Evolutionary conservation across 2,329 filamentous ascomycete species (phyloP).

Genomic region (Epichloe coenophiala): DNA sequence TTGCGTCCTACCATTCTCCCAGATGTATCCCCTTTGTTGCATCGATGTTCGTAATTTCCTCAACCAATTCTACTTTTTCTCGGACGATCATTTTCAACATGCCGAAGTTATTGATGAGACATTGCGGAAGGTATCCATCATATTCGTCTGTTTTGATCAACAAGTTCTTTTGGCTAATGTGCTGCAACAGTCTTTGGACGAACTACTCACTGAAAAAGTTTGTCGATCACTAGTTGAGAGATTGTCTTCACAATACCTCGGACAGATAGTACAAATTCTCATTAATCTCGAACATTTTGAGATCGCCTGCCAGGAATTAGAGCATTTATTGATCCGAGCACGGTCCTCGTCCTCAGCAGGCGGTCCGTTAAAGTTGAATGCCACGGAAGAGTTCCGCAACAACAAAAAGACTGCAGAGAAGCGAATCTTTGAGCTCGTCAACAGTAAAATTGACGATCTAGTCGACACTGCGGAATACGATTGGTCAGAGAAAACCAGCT

Average conservation of each 20-base stretch:
- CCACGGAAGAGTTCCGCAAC: constrained; percentile 73
- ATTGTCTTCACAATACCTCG: constrained; percentile 82
- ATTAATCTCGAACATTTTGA: constrained; percentile 98
- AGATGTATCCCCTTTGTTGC: constrained; percentile 98
- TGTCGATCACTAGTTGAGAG: constrained; percentile 82
- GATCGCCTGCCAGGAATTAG: constrained; percentile 77
- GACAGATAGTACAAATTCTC: constrained; percentile 95
- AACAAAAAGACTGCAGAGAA: constrained; percentile 96
- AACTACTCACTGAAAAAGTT: constrained; percentile 84
- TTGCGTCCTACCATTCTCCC: constrained; percentile 90
- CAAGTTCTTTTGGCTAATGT: background rate
- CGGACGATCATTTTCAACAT: constrained; percentile 89
- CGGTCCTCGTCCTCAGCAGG: constrained; percentile 71
- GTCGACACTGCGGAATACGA: constrained; percentile 97
- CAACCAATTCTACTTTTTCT: constrained; percentile 97
- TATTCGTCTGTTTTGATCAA: background rate
- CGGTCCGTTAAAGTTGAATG: constrained; percentile 64
- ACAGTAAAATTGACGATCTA: constrained; percentile 95
- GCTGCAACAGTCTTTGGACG: constrained; percentile 62
- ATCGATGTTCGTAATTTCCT: constrained; percentile 96
- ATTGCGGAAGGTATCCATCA: constrained; percentile 50
- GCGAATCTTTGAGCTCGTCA: constrained; percentile 95
- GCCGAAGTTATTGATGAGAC: constrained; percentile 84
- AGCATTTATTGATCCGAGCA: constrained; percentile 72
- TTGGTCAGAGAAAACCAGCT: constrained; percentile 40